Percentiles rank a stretch among this genome's conserved stretches.
These are phyloP conservation scores for Russula brevipes DNA, from an alignment of 768 basidiomycete species.

Conservation along the genomic window DNA sequence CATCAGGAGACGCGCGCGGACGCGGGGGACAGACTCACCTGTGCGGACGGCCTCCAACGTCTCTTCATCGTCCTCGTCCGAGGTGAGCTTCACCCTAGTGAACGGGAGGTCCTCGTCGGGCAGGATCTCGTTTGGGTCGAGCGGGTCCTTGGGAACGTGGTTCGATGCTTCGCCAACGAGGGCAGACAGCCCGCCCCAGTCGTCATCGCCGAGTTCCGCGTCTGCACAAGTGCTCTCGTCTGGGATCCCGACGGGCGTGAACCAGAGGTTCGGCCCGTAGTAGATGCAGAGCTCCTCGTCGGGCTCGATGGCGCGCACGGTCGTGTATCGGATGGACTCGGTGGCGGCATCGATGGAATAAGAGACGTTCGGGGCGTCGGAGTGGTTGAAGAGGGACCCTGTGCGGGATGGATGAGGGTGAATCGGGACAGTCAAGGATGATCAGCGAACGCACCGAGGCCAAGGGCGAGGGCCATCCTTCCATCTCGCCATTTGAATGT, in stretches of 20 bases:
- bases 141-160: constrained; percentile 27
- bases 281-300: constrained; percentile 79
- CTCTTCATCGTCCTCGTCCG: constrained; percentile 58
- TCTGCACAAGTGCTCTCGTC: neutral
- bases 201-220: constrained; percentile 35
- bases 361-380: constrained; percentile 61
- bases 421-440: neutral
- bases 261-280: constrained; percentile 67
- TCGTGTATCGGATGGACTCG: constrained; percentile 60
- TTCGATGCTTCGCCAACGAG: constrained; percentile 25
- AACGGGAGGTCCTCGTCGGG: constrained; percentile 63
- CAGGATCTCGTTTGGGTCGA: constrained; percentile 45
- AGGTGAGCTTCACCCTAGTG: constrained; percentile 50
- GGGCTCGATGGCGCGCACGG: constrained; percentile 45
- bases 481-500: constrained; percentile 73
- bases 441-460: constrained; percentile 11
- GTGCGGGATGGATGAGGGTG: neutral
- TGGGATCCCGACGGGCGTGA: constrained; percentile 39
- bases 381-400: constrained; percentile 86
- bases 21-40: constrained; percentile 35
- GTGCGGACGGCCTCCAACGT: constrained; percentile 51
- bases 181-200: constrained; percentile 42
- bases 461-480: constrained; percentile 62
- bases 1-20: constrained; percentile 4
- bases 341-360: constrained; percentile 49